Evolutionary conservation across 1,139 yeast genomes (phyloP), one percentile per base, ranked within the genome.

Genomic region (Pneumocystis carinii): DNA sequence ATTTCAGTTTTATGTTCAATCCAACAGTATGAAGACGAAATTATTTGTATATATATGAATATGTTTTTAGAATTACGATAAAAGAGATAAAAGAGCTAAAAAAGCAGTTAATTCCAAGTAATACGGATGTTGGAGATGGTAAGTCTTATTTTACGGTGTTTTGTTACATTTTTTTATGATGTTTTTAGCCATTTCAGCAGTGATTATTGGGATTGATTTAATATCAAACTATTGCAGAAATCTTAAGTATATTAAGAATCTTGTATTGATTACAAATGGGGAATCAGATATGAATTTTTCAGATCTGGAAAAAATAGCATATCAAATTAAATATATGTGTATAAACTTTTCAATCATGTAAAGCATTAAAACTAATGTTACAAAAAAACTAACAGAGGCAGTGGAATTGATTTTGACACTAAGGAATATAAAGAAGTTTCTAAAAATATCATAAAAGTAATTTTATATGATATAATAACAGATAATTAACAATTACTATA

Each of bases 181-280:
- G 4, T 38, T 56, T 71, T 12, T 67, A 64, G 32, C 62, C 64
- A 4, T 73, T 63, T 67, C 69, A 41, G 75, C 73, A n/a, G 65
- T 76, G 29, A 66, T 71, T 3, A 69, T 73, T 19, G 76, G 77
- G 2, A 69, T 74, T 8, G 68, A 73, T 59, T 69, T 70, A 64
- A 72, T 76, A 59, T 69, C 68, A 32, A 71, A 68, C 12, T 68
- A 70, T 56, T 75, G 78, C 64, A 67, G 69, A 38, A 71, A 71
- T 39, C 70, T 74, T 53, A 77, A 76, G 67, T 72, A 73, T 66
- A 66, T 68, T 56, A 74, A 72, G 67, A 75, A 72, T 67, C 71
- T 84, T 38, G 75, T 80, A 41, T 73, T 84, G 5, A 71, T 83
- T 24, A 78, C 86, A 12, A 77, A 78, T 66, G 80, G 74, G 27